Conservation (phyloP, 129 eudicot genomes). For the Dittrichia graveolens region DNA sequence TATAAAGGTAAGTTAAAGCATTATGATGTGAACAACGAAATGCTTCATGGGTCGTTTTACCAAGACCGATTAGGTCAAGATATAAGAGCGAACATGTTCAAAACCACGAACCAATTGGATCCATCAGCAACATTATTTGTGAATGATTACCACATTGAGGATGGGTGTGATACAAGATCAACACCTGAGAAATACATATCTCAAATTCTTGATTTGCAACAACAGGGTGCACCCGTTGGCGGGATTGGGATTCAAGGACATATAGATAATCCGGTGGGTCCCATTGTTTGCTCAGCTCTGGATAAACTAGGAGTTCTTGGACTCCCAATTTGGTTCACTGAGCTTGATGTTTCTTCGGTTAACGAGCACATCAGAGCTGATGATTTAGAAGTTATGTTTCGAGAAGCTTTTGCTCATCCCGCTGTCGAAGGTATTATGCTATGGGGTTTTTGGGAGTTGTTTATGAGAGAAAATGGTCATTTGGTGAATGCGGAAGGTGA, state of each 20-base stretch:
- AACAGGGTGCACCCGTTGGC: constrained; percentile 86
- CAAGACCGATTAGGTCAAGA: constrained; percentile 66
- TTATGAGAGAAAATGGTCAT: constrained; percentile 81
- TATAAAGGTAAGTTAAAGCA: constrained; percentile 89
- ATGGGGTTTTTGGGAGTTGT: constrained; percentile 99
- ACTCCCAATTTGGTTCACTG: constrained; percentile 94
- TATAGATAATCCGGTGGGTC: constrained; percentile 80
- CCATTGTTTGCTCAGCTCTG: constrained; percentile 69
- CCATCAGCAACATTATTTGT: constrained; percentile 73
- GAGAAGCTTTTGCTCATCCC: constrained; percentile 89
- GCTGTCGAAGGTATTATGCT: constrained; percentile 92
- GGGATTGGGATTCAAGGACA: constrained; percentile 95
- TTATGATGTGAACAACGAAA: constrained; percentile 93
- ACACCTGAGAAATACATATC: constrained; percentile 74
- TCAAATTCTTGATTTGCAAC: constrained; percentile 70
- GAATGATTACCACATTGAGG: constrained; percentile 86
- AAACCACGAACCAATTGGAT: constrained; percentile 67
- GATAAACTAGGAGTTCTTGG: constrained; percentile 72
- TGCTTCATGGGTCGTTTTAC: constrained; percentile 90
- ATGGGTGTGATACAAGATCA: constrained; percentile 70
- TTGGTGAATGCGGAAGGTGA: constrained; percentile 93
- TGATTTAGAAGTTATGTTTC: constrained; percentile 88
- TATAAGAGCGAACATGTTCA: constrained; percentile 73
- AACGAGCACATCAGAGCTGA: constrained; percentile 82
- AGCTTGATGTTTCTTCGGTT: constrained; percentile 76